These are phyloP conservation scores for Endoconidiophora polonica DNA, from an alignment of 2,329 filamentous ascomycete species.

Conservation along the genomic window DNA sequence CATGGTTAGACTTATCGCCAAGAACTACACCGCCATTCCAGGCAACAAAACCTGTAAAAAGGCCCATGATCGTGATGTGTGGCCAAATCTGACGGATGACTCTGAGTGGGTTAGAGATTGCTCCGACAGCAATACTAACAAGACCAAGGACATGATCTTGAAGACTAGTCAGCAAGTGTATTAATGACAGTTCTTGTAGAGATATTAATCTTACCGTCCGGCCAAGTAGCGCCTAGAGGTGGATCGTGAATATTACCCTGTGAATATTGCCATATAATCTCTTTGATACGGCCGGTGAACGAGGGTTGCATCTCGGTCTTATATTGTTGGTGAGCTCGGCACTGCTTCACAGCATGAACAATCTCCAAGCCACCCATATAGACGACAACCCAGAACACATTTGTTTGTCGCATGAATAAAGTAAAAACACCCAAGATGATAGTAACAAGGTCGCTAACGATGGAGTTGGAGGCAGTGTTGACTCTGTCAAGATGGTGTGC, in stretches of 20 bases:
- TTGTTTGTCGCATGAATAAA: constrained; percentile 77
- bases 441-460: constrained; percentile 26
- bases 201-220: constrained; percentile 22
- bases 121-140: constrained; percentile 47
- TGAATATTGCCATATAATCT: constrained; percentile 28
- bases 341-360: constrained; percentile 32
- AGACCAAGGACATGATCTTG: constrained; percentile 34
- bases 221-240: constrained; percentile 27
- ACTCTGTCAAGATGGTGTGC: constrained; percentile 34
- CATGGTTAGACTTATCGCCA: constrained; percentile 90
- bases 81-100: constrained; percentile 37
- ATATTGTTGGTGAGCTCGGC: constrained; percentile 18
- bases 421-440: constrained; percentile 45
- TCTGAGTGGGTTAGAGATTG: constrained; percentile 29
- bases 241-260: constrained; percentile 40
- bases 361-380: constrained; percentile 51
- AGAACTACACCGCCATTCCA: constrained; percentile 91
- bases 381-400: constrained; percentile 85
- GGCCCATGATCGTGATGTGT: constrained; percentile 42
- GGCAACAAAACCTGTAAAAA: constrained; percentile 58
- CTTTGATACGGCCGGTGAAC: constrained; percentile 21
- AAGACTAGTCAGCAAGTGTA: constrained; percentile 19
- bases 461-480: constrained; percentile 16
- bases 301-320: constrained; percentile 13
- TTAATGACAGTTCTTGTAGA: not conserved